phyloP scores from a whole-genome alignment of 2,329 filamentous ascomycete genomes.

The Colletotrichum melonis region DNA sequence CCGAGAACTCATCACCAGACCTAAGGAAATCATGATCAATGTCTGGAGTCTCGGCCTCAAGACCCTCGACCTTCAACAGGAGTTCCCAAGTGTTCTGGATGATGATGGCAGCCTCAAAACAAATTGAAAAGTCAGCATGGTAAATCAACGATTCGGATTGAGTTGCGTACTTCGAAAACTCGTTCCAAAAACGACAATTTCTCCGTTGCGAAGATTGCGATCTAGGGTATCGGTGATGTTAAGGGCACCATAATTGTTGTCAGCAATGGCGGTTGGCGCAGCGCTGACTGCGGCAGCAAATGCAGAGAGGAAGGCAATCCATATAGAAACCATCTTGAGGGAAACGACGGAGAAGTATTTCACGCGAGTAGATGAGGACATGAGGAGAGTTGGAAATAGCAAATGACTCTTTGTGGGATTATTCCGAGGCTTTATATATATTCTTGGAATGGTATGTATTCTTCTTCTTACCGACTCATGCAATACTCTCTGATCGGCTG shows the following conservation, averaged over 20 bases:
- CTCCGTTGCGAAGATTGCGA: slow-evolving; percentile 5
- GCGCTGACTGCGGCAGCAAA: slow-evolving; percentile 9
- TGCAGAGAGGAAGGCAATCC: slow-evolving; percentile 11
- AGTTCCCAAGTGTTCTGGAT: slow-evolving; percentile 23
- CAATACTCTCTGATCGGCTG: too few relatives aligned
- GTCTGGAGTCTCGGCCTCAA: slow-evolving; percentile 10
- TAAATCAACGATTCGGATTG: too few relatives aligned
- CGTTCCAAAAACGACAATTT: slow-evolving; percentile 16
- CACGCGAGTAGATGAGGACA: not conserved
- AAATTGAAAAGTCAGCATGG: not conserved
- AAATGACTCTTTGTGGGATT: too few relatives aligned
- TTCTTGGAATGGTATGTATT: too few relatives aligned
- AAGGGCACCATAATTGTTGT: not conserved
- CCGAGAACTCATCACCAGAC: not conserved
- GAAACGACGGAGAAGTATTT: too few relatives aligned
- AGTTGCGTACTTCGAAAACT: slow-evolving; percentile 2
- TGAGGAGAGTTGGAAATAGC: too few relatives aligned
- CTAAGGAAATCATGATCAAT: slow-evolving; percentile 20
- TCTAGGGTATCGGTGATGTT: slow-evolving; percentile 5
- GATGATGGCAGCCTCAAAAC: slow-evolving; percentile 7
- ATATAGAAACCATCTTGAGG: slow-evolving; percentile 18
- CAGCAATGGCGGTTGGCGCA: slow-evolving; percentile 1
- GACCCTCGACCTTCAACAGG: slow-evolving; percentile 1
- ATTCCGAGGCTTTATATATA: too few relatives aligned
- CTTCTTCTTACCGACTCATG: too few relatives aligned